Evolutionary conservation across 163 green algal genomes (phyloP).

Genomic region (Scenedesmus sp.): DNA sequence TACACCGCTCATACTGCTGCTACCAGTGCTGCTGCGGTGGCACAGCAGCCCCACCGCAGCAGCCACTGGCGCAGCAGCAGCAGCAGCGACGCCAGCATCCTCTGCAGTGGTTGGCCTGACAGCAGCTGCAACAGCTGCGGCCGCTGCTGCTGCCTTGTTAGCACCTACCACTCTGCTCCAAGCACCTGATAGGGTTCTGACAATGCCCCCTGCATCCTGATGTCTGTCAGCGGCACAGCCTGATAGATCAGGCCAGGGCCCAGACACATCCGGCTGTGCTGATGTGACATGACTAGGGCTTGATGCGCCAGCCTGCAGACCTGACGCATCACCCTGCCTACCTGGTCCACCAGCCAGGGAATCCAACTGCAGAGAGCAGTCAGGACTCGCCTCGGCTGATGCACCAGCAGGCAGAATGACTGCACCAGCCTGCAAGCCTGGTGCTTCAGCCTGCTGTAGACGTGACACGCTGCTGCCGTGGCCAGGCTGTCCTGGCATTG

Average conservation of each 20-base stretch:
- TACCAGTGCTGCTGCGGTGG: background rate
- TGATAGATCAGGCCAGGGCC: background rate
- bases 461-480: background rate
- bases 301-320: background rate
- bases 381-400: background rate
- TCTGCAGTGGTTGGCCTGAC: background rate
- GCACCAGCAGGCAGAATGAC: background rate
- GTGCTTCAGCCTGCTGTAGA: background rate
- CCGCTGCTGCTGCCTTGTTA: background rate
- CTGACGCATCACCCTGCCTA: background rate
- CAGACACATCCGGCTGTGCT: background rate
- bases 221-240: background rate
- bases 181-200: slow-evolving; percentile 24
- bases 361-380: background rate
- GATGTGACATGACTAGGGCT: no score
- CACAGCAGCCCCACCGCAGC: background rate
- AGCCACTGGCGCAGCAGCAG: background rate
- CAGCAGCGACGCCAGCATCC: slow-evolving; percentile 3
- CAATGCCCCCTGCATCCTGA: slow-evolving; percentile 8
- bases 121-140: background rate
- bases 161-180: slow-evolving; percentile 32
- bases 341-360: background rate
- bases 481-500: background rate
- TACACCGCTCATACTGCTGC: slow-evolving; percentile 4
- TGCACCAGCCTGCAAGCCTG: background rate